Evolutionary conservation across 768 basidiomycete species (phyloP).

Genomic region (Russula olivacea): DNA sequence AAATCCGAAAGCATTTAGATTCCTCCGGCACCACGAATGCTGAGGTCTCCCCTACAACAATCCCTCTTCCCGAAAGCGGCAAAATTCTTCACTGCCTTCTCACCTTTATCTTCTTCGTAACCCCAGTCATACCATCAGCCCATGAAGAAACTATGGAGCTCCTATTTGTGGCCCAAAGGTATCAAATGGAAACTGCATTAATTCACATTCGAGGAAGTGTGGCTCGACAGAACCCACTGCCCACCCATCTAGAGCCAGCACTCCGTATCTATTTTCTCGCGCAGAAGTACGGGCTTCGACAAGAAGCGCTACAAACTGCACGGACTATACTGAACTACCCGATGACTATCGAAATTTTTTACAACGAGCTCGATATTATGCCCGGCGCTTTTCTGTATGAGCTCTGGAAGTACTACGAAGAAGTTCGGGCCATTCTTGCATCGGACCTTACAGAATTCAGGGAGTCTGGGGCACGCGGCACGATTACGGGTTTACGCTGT

Average conservation of each 20-base stretch:
- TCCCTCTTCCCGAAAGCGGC: neutral
- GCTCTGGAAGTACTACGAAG: neutral
- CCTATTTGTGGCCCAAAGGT: conserved; percentile 5
- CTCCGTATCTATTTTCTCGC: neutral
- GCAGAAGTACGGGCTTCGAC: neutral
- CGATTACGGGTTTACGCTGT: neutral
- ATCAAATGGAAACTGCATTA: neutral
- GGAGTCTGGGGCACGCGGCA: neutral
- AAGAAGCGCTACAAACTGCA: neutral
- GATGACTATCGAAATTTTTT: neutral
- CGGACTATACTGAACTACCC: neutral
- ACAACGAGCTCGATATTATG: neutral
- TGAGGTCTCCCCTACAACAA: too few relatives aligned
- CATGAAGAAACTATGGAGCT: conserved; percentile 1
- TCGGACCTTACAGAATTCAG: neutral
- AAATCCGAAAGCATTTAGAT: neutral
- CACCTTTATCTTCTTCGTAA: conserved; percentile 10
- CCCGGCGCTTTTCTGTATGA: neutral
- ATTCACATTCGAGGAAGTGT: neutral
- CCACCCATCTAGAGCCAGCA: neutral
- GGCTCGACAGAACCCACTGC: neutral
- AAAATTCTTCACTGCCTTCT: conserved; percentile 1
- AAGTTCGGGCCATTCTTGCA: neutral
- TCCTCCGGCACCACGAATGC: neutral
- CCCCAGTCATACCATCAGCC: neutral